Conservation (phyloP, 2,329 filamentous ascomycete genomes). For the Monascus ruber region DNA sequence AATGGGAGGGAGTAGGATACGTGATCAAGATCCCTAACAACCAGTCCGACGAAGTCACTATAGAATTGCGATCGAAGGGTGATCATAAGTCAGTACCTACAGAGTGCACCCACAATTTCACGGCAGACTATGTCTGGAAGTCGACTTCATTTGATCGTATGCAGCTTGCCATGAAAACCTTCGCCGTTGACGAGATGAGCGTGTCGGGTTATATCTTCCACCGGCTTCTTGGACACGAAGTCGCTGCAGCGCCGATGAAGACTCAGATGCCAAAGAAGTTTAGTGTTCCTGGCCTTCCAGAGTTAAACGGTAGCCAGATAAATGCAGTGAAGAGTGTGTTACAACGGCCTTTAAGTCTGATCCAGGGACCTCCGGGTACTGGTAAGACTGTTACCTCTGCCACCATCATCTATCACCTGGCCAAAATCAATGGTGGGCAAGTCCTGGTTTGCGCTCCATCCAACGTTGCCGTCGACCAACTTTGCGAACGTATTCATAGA, state of each 20-base stretch:
- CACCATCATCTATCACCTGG: constrained; percentile 95
- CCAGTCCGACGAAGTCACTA: constrained; percentile 91
- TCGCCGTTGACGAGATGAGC: constrained; percentile 94
- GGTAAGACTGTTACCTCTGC: constrained; percentile 98
- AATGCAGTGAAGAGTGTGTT: constrained; percentile 92
- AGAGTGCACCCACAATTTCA: constrained; percentile 95
- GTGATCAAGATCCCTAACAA: constrained; percentile 99
- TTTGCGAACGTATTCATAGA: constrained; percentile 90
- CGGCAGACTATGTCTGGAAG: constrained; percentile 98
- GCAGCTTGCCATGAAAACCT: constrained; percentile 98
- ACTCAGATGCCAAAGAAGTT: constrained; percentile 93
- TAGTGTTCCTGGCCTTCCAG: constrained; percentile 83
- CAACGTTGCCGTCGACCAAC: constrained; percentile 95
- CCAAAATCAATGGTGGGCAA: constrained; percentile 88
- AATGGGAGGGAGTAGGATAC: constrained; percentile 97
- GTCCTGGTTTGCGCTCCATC: constrained; percentile 95
- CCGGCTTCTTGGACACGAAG: constrained; percentile 87
- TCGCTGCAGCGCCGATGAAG: constrained; percentile 90
- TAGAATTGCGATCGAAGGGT: constrained; percentile 85
- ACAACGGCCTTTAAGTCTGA: constrained; percentile 85
- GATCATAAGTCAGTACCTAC: constrained; percentile 95
- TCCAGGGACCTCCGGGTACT: constrained; percentile 92
- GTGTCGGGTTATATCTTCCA: constrained; percentile 99
- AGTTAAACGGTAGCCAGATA: constrained; percentile 91
- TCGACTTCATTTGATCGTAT: constrained; percentile 98